Percentiles rank a stretch among this genome's conserved stretches.
Conservation (phyloP, 2,329 filamentous ascomycete species). For the Calonectria ilicicola region DNA sequence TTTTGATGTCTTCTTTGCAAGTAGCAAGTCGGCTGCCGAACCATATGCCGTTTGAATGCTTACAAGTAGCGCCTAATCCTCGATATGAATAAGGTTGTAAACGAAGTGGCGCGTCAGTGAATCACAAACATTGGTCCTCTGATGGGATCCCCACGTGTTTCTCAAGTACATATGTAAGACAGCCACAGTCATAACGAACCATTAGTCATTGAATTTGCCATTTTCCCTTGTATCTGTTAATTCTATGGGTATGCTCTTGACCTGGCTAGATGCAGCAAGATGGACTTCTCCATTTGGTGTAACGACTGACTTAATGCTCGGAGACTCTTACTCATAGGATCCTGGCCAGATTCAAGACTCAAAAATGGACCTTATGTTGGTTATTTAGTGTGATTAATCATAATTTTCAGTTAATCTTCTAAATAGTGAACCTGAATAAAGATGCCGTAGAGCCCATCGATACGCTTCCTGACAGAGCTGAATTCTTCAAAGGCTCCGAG, state of each 20-base stretch:
- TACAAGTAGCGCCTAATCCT: not conserved
- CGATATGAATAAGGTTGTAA: not conserved
- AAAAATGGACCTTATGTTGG: not conserved
- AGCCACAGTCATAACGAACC: not conserved
- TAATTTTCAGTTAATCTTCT: not conserved
- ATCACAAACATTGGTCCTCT: not conserved
- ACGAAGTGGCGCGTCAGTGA: not conserved
- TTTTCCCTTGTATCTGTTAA: no score
- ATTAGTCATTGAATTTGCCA: no score
- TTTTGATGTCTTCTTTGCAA: not conserved
- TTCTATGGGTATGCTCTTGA: no score
- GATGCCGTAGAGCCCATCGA: not conserved
- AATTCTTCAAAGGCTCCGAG: no score
- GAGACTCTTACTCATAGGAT: no score
- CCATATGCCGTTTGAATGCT: not conserved
- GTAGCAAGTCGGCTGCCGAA: not conserved
- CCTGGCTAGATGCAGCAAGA: not conserved
- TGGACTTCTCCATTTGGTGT: not conserved
- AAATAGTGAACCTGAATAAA: not conserved
- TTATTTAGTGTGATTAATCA: not conserved
- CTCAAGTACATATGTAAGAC: not conserved
- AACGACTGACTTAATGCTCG: not conserved
- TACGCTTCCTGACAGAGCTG: no score
- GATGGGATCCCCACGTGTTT: not conserved
- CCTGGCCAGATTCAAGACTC: no score